Evolutionary conservation across 2,329 filamentous ascomycete genomes (phyloP).

Genomic region (Trematosphaeria pertusa): DNA sequence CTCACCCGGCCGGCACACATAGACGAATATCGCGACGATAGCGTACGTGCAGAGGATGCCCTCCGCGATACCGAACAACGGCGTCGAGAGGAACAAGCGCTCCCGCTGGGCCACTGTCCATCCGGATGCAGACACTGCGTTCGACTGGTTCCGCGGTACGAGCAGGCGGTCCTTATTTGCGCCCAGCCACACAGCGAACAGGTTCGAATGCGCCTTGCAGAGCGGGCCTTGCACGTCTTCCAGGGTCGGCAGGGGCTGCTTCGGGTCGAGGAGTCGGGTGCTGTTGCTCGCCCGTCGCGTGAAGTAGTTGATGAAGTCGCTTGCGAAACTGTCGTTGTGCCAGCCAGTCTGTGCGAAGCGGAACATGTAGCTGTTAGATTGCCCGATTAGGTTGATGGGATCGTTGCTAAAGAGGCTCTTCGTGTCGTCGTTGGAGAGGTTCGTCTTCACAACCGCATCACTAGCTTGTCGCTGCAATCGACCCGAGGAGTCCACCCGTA

Average conservation of each 20-base stretch:
- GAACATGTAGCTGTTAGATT: conserved; percentile 33
- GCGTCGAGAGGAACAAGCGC: conserved; percentile 57
- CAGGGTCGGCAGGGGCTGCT: conserved; percentile 39
- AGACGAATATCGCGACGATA: conserved; percentile 53
- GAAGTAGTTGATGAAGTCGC: conserved; percentile 60
- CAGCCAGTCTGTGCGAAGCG: conserved; percentile 30
- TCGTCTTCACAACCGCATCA: background rate
- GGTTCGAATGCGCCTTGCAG: conserved; percentile 37
- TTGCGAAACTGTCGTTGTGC: conserved; percentile 57
- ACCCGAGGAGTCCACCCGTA: conserved; percentile 43
- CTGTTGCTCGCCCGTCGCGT: conserved; percentile 39
- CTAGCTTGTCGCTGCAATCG: conserved; percentile 26
- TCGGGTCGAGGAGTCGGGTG: conserved; percentile 46
- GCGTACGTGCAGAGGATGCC: conserved; percentile 54
- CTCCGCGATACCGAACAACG: conserved; percentile 57
- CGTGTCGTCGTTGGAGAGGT: background rate
- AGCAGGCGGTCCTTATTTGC: conserved; percentile 53
- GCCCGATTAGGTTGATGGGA: conserved; percentile 28
- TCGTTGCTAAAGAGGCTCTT: conserved; percentile 30
- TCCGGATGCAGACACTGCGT: conserved; percentile 12
- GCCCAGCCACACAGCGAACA: conserved; percentile 56
- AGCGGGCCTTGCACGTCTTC: conserved; percentile 30
- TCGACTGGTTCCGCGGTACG: conserved; percentile 7
- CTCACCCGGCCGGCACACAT: conserved; percentile 48
- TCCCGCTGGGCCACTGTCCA: conserved; percentile 35